Evolutionary conservation across 345 rosid species (phyloP), one percentile per base, ranked within the genome.

Genomic region (Gossypium arboreum): DNA sequence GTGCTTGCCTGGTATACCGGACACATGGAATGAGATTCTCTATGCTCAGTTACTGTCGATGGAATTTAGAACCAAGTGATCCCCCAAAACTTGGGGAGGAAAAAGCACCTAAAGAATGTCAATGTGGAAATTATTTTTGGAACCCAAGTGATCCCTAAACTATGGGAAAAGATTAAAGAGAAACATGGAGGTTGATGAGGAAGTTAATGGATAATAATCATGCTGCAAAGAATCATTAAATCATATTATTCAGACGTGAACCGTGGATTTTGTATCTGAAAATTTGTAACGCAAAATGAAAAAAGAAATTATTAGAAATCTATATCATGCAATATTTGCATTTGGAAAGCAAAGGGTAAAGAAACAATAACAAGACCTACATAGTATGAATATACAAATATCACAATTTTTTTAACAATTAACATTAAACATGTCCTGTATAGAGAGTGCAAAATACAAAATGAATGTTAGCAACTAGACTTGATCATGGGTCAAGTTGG

Each of bases 1-100:
- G 97, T 96, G 97, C 81, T 71, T 92, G 76, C 97, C 97, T 2
- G 98, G 97, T 9, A 82, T 95, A 56, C 97, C 98, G 11, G 94
- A 93, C 73, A 81, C 86, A 18, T 96, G 98, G 98, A 93, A 96
- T 79, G 88, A 92, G 77, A 82, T 96, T 44, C 85, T 93, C 82
- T 93, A 89, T 77, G 91, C 91, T 44, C 85, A 87, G 45, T 83
- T 96, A 54, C 34, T 90, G 79, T 85, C 87, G 25, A 83, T 83
- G 85, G 81, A 81, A 56, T 88, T 82, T 81, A 79, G 68, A 80
- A 81, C 72, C 16, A 27, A 60, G 10, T 60, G 41, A 60, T 27
- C 10, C 18, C n/a, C 18, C 65, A 29, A 13, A 24, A 59, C 64
- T 24, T 39, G 17, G n/a, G 16, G 7, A 5, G 41, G 41, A 1